A percentile compares a stretch with the other conserved stretches of the same genome.
phyloP scores from a whole-genome alignment of 805 yeast genomes.

The Zygosaccharomyces bisporus region DNA sequence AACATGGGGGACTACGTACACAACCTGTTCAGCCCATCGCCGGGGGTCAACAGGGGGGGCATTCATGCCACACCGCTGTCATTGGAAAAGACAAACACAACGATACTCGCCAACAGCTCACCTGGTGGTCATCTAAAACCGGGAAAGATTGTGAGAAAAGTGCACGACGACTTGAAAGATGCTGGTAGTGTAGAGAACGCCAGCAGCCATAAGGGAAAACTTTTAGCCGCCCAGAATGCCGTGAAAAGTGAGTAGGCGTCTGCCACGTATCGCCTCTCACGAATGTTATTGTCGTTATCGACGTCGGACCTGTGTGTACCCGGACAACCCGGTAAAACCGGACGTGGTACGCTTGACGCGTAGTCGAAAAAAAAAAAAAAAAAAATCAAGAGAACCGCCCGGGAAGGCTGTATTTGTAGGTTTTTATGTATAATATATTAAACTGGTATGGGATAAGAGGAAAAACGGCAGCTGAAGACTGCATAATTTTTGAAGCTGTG shows the following conservation, averaged over 20 bases:
- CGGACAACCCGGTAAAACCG: background rate
- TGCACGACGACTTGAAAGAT: background rate
- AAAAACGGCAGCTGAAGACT: background rate
- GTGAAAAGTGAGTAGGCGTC: background rate
- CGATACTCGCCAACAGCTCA: background rate
- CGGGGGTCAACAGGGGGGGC: slow-evolving; percentile 22
- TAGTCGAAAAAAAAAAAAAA: background rate
- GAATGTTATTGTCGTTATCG: background rate
- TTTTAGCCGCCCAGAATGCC: slow-evolving; percentile 6
- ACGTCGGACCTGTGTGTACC: no score
- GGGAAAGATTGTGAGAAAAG: background rate
- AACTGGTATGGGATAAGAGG: background rate
- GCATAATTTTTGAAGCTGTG: background rate
- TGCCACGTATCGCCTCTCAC: background rate
- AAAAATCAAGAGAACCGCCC: no score
- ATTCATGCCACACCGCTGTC: slow-evolving; percentile 4
- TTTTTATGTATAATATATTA: background rate
- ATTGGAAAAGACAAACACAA: background rate
- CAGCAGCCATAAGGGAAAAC: background rate
- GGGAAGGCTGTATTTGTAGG: background rate
- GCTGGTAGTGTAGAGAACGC: background rate
- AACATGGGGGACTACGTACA: slow-evolving; percentile 39
- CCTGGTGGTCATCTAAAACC: slow-evolving; percentile 6
- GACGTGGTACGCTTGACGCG: background rate
- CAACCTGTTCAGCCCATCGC: slow-evolving; percentile 36